Evolutionary conservation across 305 asterid species (phyloP).

Genomic region (Solanum hybrid): DNA sequence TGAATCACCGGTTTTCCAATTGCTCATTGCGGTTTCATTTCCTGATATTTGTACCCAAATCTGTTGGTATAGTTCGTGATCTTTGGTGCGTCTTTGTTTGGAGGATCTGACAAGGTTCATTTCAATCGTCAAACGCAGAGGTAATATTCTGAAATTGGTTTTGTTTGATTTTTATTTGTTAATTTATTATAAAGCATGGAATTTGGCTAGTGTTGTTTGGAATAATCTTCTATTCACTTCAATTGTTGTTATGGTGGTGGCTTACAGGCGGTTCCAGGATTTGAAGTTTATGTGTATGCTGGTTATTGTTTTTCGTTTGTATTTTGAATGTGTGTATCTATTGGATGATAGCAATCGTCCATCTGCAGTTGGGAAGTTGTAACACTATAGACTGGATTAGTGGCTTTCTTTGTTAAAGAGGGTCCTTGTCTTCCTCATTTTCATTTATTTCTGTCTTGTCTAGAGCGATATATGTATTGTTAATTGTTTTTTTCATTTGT

Average conservation of each 20-base stretch:
- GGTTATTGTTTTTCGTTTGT: background rate
- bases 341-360: background rate
- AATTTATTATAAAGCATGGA: background rate
- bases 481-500: background rate
- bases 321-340: background rate
- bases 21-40: background rate
- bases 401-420: background rate
- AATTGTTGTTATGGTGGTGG: background rate
- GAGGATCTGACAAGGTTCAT: slow-evolving; percentile 6
- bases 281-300: background rate
- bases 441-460: background rate
- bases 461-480: background rate
- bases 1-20: background rate
- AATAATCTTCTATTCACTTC: background rate
- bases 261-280: background rate
- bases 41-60: background rate
- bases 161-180: background rate
- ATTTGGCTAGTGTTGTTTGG: background rate
- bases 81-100: background rate
- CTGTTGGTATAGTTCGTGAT: background rate
- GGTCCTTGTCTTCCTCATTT: background rate
- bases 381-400: background rate
- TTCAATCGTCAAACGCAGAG: background rate
- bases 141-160: background rate
- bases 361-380: background rate